Evolutionary conservation across 805 yeast species (phyloP), one percentile per base, ranked within the genome.

Genomic region (Allodekkera sacchari): DNA sequence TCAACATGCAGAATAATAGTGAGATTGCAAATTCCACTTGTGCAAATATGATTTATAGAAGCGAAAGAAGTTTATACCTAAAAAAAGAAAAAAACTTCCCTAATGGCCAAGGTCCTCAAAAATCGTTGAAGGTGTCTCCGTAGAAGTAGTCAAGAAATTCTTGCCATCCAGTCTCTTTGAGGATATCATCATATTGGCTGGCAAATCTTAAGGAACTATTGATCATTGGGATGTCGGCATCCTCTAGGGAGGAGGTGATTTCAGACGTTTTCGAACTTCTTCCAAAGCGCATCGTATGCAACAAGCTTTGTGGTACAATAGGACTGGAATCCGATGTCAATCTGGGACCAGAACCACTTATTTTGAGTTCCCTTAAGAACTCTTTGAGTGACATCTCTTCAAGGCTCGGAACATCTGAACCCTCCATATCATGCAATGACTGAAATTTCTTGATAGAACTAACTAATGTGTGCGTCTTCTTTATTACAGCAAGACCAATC

Each of bases 161-260:
- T 18, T 34, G 34, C 51, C 51, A 47, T 2, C 51, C 51, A 15
- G 44, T 43, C 24, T 45, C 50, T 21, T 47, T 50, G 19, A 45
- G 35, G 11, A 44, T 7, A 10, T 31, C 18, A 27, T 25, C 25
- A 22, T 12, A 29, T 22, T 18, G 11, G 13, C 20, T 4, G 20
- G 32, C 22, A n/a, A n/a, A n/a, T 22, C 27, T n/a, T 18, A 22
- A 21, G 18, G 16, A 13, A 29, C 5, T 12, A 3, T 4, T 12
- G 11, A 11, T 22, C 23, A 16, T 16, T 21, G n/a, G 32, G 7
- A 15, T 5, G 2, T 4, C 8, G 6, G 15, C 21, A 16, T n/a
- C 13, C 10, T 22, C 27, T 11, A 20, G 14, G 7, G 16, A n/a
- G n/a, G n/a, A n/a, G n/a, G n/a, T n/a, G n/a, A n/a, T n/a, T n/a